Conservation (phyloP, 129 eudicot species). For the Saposhnikovia divaricata region DNA sequence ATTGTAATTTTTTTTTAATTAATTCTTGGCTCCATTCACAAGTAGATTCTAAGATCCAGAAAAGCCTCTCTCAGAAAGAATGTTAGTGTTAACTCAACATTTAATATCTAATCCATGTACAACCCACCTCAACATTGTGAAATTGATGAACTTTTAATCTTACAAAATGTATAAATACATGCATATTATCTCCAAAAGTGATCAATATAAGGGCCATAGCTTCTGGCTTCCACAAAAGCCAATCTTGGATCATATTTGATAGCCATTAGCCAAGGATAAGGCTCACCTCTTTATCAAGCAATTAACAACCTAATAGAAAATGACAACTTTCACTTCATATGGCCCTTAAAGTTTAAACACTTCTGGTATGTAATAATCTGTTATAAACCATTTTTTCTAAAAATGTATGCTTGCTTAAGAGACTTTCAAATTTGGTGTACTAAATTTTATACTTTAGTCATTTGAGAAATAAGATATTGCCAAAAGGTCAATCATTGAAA, state of each 20-base stretch:
- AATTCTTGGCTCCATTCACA: not conserved
- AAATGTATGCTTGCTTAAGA: not conserved
- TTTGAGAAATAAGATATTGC: not conserved
- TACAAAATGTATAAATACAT: not conserved
- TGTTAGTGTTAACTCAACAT: not conserved
- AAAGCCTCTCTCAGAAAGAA: not conserved
- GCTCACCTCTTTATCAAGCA: not conserved
- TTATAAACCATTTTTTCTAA: not conserved
- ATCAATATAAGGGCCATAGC: not conserved
- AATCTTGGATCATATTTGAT: not conserved
- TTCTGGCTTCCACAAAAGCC: not conserved
- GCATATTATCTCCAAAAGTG: too few species aligned
- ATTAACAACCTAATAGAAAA: not conserved
- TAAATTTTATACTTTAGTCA: not conserved
- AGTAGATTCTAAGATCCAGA: constrained; percentile 3
- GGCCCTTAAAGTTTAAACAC: not conserved
- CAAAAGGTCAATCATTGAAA: not conserved
- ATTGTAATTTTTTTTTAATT: not conserved
- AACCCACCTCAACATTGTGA: not conserved
- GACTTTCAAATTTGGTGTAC: constrained; percentile 12
- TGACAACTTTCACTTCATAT: not conserved
- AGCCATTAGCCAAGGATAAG: constrained; percentile 3
- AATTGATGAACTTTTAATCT: not conserved
- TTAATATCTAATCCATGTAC: not conserved
- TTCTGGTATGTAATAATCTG: not conserved